Evolutionary conservation across 225 moss, liverwort and hornwort species (phyloP), one percentile per base, ranked within the genome.

Genomic region (Antitrichia curtipendula): DNA sequence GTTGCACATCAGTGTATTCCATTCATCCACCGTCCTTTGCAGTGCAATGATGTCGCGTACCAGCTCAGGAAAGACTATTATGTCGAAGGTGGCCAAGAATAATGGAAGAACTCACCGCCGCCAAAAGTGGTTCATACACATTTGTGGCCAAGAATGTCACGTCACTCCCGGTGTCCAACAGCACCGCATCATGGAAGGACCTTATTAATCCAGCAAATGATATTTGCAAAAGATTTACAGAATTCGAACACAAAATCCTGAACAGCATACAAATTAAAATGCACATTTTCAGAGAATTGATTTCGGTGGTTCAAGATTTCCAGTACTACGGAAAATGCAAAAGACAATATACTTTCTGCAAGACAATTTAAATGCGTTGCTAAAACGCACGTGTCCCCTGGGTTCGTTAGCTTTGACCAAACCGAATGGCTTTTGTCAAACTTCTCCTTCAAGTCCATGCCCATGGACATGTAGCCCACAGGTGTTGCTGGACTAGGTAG

Each of bases 111-210:
- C 92, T 90, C 90, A 92, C 92, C 84, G 53, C 58, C 13, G 45
- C 25, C n/a, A 90, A 58, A 77, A 92, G 80, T 63, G 59, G 72
- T 43, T 10, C 13, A 60, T 52, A 88, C 10, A 90, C 5, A 32
- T 10, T 25, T 59, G 38, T 43, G 28, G 58, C 43, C 50, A 92
- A 84, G 45, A 17, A 84, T 31, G 88, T 86, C 64, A 78, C 3
- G 49, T 72, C 88, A 77, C 86, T 90, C 32, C 92, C 90, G 41
- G 86, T 88, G 72, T 92, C 92, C 25, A 92, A 25, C 31, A 82
- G 0, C 31, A 88, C 34, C 53, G 7, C 1, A 27, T 81, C 31
- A n/a, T 49, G 58, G 17, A 61, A 22, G 7, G 5, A 1, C 70
- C 3, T 8, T 31, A 9, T 2, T 5, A 13, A 32, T 24, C 14